A percentile compares a stretch with the other conserved stretches of the same genome.
Conservation (phyloP, 495 filamentous ascomycete genomes). For the Penicillium crystallinum region DNA sequence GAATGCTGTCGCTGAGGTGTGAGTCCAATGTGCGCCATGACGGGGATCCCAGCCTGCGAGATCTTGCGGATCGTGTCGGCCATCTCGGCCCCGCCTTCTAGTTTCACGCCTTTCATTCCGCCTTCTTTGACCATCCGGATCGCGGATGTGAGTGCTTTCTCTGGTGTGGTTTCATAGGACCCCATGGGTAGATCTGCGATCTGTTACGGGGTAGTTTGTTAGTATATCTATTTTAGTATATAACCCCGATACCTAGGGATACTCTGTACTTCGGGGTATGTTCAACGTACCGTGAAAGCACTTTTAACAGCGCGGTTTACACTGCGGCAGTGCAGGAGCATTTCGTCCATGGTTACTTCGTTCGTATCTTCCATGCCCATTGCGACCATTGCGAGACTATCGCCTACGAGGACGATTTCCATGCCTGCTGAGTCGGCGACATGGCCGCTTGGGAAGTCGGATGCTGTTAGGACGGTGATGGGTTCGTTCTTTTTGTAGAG, state of each 20-base stretch:
- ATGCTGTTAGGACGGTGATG: constrained; percentile 92
- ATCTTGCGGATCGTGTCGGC: constrained; percentile 81
- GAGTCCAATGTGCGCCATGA: constrained; percentile 87
- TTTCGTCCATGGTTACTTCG: constrained; percentile 82
- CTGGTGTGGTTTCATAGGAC: constrained; percentile 82
- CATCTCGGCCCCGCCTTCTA: constrained; percentile 90
- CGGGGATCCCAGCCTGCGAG: constrained; percentile 83
- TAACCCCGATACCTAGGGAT: no score
- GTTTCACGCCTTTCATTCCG: constrained; percentile 80
- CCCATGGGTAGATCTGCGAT: constrained; percentile 96
- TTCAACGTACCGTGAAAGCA: constrained; percentile 66
- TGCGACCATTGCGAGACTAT: constrained; percentile 97
- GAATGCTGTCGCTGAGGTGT: constrained; percentile 90
- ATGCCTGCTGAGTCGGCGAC: constrained; percentile 89
- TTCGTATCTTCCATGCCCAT: constrained; percentile 94
- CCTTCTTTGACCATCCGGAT: constrained; percentile 91
- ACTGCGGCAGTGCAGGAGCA: constrained; percentile 90
- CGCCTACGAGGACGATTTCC: constrained; percentile 91
- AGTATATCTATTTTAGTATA: background rate
- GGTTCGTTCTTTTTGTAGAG: constrained; percentile 80
- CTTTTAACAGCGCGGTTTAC: constrained; percentile 76
- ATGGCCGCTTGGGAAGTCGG: constrained; percentile 91
- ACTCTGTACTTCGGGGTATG: no score
- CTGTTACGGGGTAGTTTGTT: constrained; percentile 34
- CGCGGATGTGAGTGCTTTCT: constrained; percentile 78